Evolutionary conservation across 257 asterid genomes (phyloP), one percentile per base, ranked within the genome.

Genomic region (Solanum raphanifolium): DNA sequence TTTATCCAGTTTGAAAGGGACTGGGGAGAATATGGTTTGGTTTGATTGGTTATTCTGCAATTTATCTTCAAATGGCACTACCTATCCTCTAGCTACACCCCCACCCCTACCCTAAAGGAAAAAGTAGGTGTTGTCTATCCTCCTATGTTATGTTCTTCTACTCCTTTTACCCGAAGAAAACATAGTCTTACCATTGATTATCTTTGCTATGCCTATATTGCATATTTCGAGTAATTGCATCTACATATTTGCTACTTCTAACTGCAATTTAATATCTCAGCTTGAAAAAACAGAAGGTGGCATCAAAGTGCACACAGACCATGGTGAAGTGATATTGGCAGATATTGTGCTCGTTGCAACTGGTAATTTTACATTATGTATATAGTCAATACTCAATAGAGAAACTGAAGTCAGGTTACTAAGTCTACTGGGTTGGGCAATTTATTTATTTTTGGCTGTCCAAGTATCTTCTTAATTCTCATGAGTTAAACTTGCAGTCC

Each of bases 291-390:
- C 98, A 76, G 96, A 92, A 52, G 90, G 89, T 85, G 99, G 99
- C 84, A 91, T 97, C 88, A 96, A 92, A 92, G 98, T 92, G 83
- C 91, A 73, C 36, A 94, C 98, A 1, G 98, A 96, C 89, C 98
- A 92, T 78, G 98, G 99, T 71, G 98, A 94, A 92, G 98, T 93
- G 89, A 90, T 94, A 87, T 86, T 90, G 83, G 99, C 98, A 41
- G 99, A 97, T 91, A 98, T 90, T 87, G 99, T 97, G 88, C 99
- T 97, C 89, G 94, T 97, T 91, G 99, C 99, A 89, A 97, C 99
- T 23, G 99, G 99, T 97, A 96, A 91, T 86, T 86, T 88, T 68
- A 31, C 60, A 69, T 89, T 29, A 68, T 79, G 52, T 75, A 5
- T 83, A 6, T 71, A 12, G 65, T 86, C 34, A 46, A 4, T 71